A percentile compares a stretch with the other conserved stretches of the same genome.
These are phyloP conservation scores for Ceratobasidium sp. DNA, from an alignment of 1,284 basidiomycete species.

Conservation along the genomic window DNA sequence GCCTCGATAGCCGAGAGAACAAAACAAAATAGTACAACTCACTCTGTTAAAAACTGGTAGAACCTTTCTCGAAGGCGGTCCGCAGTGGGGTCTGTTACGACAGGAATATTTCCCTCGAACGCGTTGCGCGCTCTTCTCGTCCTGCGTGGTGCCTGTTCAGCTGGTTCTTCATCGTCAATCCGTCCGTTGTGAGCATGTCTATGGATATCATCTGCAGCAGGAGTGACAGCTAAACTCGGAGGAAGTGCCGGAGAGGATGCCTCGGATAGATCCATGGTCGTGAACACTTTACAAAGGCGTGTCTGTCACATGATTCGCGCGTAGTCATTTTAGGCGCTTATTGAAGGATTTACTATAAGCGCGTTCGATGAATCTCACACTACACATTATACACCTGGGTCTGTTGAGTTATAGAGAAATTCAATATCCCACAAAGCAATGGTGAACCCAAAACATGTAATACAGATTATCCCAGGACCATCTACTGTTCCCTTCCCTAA, in stretches of 20 bases:
- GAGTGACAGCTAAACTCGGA: constrained; percentile 2
- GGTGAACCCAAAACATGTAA: too few relatives aligned
- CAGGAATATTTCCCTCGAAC: constrained; percentile 39
- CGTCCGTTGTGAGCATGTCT: not conserved
- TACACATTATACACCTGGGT: not conserved
- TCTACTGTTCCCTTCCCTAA: too few relatives aligned
- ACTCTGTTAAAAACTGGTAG: constrained; percentile 38
- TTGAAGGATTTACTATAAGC: not conserved
- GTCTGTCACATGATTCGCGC: constrained; percentile 12
- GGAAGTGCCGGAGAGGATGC: constrained; percentile 8
- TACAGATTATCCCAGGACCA: too few relatives aligned
- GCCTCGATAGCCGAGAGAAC: not conserved
- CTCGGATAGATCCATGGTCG: constrained; percentile 32
- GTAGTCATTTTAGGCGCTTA: not conserved
- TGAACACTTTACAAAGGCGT: constrained; percentile 24
- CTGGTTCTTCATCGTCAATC: not conserved
- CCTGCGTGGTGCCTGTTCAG: constrained; percentile 22
- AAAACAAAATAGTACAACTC: not conserved
- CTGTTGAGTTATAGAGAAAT: too few relatives aligned
- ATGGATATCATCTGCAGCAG: constrained; percentile 12
- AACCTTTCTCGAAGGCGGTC: constrained; percentile 25
- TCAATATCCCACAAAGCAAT: too few relatives aligned
- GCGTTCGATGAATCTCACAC: not conserved
- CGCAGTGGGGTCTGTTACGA: constrained; percentile 32
- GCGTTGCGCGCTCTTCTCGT: constrained; percentile 25